Conservation (phyloP, 257 asterid genomes). For the Gentiana macrophylla region DNA sequence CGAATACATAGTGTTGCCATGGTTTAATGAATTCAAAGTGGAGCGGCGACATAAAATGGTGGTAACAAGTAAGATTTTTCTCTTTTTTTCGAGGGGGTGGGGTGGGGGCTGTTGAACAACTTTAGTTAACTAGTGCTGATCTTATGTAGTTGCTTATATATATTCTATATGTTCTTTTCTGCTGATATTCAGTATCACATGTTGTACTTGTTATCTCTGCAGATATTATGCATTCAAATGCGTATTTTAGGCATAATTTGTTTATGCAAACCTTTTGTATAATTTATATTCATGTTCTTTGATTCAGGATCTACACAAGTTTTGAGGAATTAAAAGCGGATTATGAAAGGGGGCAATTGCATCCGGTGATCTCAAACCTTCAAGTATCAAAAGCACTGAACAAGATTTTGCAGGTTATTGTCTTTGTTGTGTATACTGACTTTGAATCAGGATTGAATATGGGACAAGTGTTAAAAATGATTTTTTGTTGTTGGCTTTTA, state of each 20-base stretch:
- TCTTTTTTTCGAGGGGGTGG: too few relatives aligned
- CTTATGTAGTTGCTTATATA: too few relatives aligned
- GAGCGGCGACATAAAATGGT: constrained; percentile 72
- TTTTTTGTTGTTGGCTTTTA: too few relatives aligned
- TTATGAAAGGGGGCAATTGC: constrained; percentile 74
- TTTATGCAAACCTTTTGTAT: too few relatives aligned
- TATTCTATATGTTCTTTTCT: not conserved
- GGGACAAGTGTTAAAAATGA: too few relatives aligned
- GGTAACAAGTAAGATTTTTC: constrained; percentile 52
- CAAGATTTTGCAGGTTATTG: constrained; percentile 55
- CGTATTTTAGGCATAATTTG: too few relatives aligned
- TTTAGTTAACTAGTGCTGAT: too few relatives aligned
- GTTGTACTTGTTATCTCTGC: too few relatives aligned
- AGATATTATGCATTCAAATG: too few relatives aligned
- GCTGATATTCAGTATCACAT: too few relatives aligned
- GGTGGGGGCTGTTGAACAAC: not conserved
- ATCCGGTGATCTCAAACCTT: constrained; percentile 83
- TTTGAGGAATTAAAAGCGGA: constrained; percentile 55
- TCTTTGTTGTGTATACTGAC: too few relatives aligned
- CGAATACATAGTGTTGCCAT: constrained; percentile 61
- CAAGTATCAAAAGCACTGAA: constrained; percentile 68
- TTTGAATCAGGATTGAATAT: too few relatives aligned
- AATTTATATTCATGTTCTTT: not conserved
- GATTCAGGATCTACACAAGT: constrained; percentile 44
- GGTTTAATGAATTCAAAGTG: constrained; percentile 66